phyloP scores from a whole-genome alignment of 768 basidiomycete genomes.

The Hysterangium stoloniferum region DNA sequence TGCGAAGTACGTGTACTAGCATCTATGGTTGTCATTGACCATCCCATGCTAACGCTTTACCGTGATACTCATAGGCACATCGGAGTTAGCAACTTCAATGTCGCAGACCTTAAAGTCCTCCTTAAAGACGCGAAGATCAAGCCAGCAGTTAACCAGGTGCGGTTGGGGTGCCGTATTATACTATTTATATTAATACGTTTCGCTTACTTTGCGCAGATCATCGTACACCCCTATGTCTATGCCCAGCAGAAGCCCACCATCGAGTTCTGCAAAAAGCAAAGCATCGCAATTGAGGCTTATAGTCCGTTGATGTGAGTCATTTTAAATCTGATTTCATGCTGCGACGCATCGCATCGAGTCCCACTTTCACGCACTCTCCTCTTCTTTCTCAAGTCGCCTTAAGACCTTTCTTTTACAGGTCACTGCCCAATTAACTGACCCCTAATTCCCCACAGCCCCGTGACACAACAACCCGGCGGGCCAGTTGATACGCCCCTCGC shows the following conservation, averaged over 20 bases:
- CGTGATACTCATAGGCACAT: slow-evolving; percentile 46
- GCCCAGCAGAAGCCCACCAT: slow-evolving; percentile 44
- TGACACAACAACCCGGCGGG: slow-evolving; percentile 52
- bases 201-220: slow-evolving; percentile 35
- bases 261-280: slow-evolving; percentile 46
- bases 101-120: slow-evolving; percentile 44
- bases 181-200: background rate
- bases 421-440: no score
- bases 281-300: slow-evolving; percentile 67
- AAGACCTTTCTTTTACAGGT: no score
- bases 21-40: background rate
- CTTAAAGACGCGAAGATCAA: slow-evolving; percentile 52
- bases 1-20: slow-evolving; percentile 19
- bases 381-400: no score
- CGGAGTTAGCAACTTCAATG: slow-evolving; percentile 63
- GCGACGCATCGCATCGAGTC: background rate
- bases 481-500: slow-evolving; percentile 54
- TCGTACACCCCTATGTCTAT: slow-evolving; percentile 65
- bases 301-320: slow-evolving; percentile 49
- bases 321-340: background rate
- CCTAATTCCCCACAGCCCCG: no score
- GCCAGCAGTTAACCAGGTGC: slow-evolving; percentile 62
- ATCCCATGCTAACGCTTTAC: no score
- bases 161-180: slow-evolving; percentile 11
- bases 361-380: no score